phyloP scores from a whole-genome alignment of 1,284 basidiomycete species.

The Ustilago hordei region DNA sequence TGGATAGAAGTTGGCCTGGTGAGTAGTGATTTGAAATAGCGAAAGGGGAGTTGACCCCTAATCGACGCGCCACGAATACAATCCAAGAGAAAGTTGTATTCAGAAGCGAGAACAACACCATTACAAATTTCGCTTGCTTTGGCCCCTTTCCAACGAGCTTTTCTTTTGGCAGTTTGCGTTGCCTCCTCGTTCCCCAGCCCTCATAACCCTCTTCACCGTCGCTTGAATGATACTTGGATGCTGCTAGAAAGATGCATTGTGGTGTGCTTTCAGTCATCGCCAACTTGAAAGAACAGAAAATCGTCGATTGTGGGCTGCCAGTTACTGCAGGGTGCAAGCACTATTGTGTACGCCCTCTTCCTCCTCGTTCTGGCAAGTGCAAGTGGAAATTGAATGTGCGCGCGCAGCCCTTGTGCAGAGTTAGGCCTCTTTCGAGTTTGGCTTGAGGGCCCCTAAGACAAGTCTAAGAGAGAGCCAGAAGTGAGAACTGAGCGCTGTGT shows the following conservation, averaged over 20 bases:
- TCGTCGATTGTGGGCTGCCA: neutral
- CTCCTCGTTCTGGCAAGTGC: neutral
- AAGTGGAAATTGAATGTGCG: slow-evolving; percentile 1
- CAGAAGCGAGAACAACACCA: slow-evolving; percentile 35
- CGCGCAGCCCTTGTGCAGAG: slow-evolving; percentile 1
- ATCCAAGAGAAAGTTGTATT: slow-evolving; percentile 21
- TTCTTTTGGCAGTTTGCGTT: neutral
- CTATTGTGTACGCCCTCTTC: neutral
- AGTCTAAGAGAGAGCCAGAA: neutral
- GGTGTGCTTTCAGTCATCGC: neutral
- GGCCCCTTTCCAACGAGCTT: slow-evolving; percentile 6
- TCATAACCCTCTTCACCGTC: neutral
- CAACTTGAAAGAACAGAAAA: neutral
- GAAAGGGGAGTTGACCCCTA: slow-evolving; percentile 14
- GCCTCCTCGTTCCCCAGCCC: neutral
- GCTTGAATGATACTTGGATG: neutral
- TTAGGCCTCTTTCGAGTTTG: neutral
- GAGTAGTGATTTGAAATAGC: neutral
- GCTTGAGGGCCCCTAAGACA: neutral
- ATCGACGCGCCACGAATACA: slow-evolving; percentile 28
- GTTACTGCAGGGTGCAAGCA: neutral
- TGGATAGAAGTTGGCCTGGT: neutral
- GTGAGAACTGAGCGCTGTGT: neutral
- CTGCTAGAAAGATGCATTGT: neutral
- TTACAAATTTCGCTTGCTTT: slow-evolving; percentile 12